Percentiles rank a stretch among this genome's conserved stretches.
Evolutionary conservation across 2,329 filamentous ascomycete species (phyloP).

Genomic region (Thelonectria rubi): DNA sequence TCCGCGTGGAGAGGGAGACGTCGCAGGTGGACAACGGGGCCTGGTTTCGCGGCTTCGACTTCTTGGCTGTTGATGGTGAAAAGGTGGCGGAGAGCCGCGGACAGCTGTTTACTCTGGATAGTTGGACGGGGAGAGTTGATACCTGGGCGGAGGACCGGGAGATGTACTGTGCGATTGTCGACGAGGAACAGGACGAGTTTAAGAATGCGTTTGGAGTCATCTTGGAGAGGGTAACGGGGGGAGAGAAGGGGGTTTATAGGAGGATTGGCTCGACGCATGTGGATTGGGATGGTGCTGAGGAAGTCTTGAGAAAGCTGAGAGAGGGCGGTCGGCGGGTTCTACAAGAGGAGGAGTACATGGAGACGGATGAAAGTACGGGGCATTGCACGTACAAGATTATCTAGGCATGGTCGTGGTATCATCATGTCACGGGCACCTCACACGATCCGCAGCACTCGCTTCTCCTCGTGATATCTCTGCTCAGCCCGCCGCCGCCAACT

Average conservation of each 20-base stretch:
- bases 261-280: conserved; percentile 3
- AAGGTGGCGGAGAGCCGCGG: background rate
- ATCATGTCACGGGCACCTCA: background rate
- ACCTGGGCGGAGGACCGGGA: background rate
- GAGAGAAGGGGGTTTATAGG: background rate
- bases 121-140: conserved; percentile 1
- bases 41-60: background rate
- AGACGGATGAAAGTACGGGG: background rate
- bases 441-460: conserved; percentile 8
- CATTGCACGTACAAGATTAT: conserved; percentile 6
- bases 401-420: background rate
- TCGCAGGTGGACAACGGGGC: background rate
- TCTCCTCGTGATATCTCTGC: conserved; percentile 22
- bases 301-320: background rate
- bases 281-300: background rate
- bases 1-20: background rate
- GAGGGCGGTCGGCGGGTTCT: background rate
- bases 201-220: background rate
- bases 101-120: background rate
- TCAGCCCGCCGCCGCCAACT: conserved; percentile 23
- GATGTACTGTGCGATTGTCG: conserved; percentile 1
- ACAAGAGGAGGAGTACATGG: conserved; percentile 1
- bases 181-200: background rate
- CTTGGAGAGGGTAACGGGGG: background rate
- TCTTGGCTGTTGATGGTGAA: background rate